These are phyloP conservation scores for Ceratonia siliqua DNA, from an alignment of 306 rosid species.

Conservation along the genomic window DNA sequence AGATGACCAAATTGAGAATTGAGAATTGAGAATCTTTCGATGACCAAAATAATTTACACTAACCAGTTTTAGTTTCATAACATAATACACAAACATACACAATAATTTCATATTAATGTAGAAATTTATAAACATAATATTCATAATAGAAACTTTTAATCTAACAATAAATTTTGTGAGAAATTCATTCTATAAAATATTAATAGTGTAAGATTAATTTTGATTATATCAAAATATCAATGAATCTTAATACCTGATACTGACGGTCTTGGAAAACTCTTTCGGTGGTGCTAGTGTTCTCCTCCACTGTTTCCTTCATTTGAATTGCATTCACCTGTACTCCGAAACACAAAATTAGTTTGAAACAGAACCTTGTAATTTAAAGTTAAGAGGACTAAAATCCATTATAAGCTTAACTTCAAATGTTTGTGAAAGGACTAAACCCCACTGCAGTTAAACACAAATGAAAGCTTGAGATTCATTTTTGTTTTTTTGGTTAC, in stretches of 20 bases:
- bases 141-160: too few species aligned
- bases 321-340: conserved; percentile 97
- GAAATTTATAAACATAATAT: too few species aligned
- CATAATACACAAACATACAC: background rate
- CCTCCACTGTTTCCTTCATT: conserved; percentile 99
- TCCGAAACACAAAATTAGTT: conserved; percentile 33
- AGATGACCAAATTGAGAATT: too few species aligned
- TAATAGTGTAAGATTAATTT: too few species aligned
- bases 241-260: conserved; percentile 99
- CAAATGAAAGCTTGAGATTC: conserved; percentile 25
- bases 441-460: background rate
- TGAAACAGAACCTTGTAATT: conserved; percentile 6
- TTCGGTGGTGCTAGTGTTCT: conserved; percentile 96
- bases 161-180: too few species aligned
- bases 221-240: too few species aligned
- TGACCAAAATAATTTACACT: too few species aligned
- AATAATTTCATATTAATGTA: too few species aligned
- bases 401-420: background rate
- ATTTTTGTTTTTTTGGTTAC: too few species aligned
- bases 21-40: too few species aligned
- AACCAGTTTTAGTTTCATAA: too few species aligned
- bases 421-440: background rate
- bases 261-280: conserved; percentile 99
- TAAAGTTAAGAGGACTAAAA: conserved; percentile 5
- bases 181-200: too few species aligned